phyloP scores from a whole-genome alignment of 768 basidiomycete genomes.

The Lactarius vividus region DNA sequence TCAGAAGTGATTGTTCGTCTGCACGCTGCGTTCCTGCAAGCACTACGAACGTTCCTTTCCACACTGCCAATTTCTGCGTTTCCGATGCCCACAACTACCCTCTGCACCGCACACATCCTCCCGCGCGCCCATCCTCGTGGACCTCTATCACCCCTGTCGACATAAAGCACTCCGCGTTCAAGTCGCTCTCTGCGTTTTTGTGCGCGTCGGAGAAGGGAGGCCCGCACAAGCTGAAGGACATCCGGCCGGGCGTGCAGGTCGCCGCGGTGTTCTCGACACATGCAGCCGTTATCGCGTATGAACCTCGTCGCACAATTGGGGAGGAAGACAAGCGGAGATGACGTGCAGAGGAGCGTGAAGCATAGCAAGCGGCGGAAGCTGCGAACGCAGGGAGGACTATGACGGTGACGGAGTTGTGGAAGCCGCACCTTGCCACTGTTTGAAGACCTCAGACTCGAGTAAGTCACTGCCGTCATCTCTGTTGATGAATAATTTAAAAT shows the following conservation, averaged over 20 bases:
- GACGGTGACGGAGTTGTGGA: conserved; percentile 69
- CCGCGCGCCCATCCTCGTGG: conserved; percentile 74
- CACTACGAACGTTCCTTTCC: conserved; percentile 50
- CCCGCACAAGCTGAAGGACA: conserved; percentile 68
- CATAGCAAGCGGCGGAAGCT: conserved; percentile 50
- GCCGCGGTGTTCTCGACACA: conserved; percentile 56
- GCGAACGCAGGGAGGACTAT: conserved; percentile 47
- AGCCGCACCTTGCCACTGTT: conserved; percentile 69
- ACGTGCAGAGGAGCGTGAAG: conserved; percentile 54
- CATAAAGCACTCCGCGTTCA: conserved; percentile 77
- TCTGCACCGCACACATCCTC: conserved; percentile 77
- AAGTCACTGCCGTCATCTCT: conserved; percentile 28
- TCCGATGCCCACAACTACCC: conserved; percentile 70
- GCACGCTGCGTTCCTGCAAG: conserved; percentile 61
- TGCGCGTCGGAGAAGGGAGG: conserved; percentile 75
- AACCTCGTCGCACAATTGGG: conserved; percentile 53
- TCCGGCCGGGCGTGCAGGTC: conserved; percentile 34
- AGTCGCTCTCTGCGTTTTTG: conserved; percentile 79
- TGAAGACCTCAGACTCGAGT: conserved; percentile 61
- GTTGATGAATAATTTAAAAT: conserved; percentile 6
- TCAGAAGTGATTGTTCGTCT: conserved; percentile 58
- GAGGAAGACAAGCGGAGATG: conserved; percentile 63
- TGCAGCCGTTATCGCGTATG: conserved; percentile 52
- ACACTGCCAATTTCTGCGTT: conserved; percentile 53
- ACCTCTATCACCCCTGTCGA: conserved; percentile 46